Base-by-base conservation (phyloP, 306 rosid genomes). In the Malus asiatica region DNA sequence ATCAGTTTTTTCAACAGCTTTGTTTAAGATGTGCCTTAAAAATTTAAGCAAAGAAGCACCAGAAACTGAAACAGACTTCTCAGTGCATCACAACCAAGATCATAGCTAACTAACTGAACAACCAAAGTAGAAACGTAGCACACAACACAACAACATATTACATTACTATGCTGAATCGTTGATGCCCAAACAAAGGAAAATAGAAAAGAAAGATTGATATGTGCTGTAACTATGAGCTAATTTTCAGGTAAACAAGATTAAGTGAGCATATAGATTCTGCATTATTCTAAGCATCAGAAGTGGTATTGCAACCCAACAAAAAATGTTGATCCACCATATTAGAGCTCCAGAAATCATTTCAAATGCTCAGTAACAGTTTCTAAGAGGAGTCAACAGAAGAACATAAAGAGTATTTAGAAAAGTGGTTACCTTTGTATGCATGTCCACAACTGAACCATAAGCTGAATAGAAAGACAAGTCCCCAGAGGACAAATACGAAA, bases 371-470 rank as follows among this genome's bases (percentile, higher is more conserved):
- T 20, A 69, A n/a, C 68, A 42, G 18, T 38, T 63, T 20, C 14
- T 51, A 51, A 30, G 15, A 52, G 12, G 66, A 42, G 27, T 30
- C 67, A 20, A 52, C 46, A 35, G 22, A n/a, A 55, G 46, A 11
- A 60, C 20, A 66, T 53, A 57, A 72, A 70, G 51, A 74, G 65
- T 75, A 74, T 46, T 13, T 29, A 62, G 76, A 52, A 19, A 18
- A 76, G 55, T 44, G 55, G 78, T 35, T 81, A 83, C 98, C 98
- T 84, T 76, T 73, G 77, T 88, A 81, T 79, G 90, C 90, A 76
- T 88, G 83, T 29, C 93, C 92, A 9, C 3, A 87, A 77, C 86
- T 83, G 82, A 92, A 75, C 97, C 97, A 94, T 60, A 90, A 88
- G 82, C 93, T 89, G 79, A 83, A 80, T 81, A 92, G 89, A 77